Evolutionary conservation across 2,329 filamentous ascomycete genomes (phyloP), one percentile per base, ranked within the genome.

Genomic region (Trematosphaeria pertusa): DNA sequence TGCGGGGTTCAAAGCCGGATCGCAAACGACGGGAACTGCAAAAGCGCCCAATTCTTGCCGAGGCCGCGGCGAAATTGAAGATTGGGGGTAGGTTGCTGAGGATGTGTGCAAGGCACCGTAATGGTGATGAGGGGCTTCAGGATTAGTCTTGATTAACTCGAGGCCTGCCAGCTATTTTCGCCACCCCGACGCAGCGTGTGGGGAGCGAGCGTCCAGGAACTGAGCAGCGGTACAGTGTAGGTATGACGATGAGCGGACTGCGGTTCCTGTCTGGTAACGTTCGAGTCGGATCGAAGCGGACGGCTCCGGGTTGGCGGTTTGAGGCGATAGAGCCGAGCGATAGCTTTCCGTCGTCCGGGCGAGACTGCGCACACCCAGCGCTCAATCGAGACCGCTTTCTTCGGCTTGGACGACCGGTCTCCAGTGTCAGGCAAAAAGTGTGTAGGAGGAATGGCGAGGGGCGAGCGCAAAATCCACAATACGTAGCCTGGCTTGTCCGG

Each of bases 1-100:
- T 59, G 62, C 45, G 59, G 59, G 56, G 61, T 54, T 47, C 8
- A 32, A 22, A 40, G 39, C n/a, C n/a, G n/a, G n/a, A n/a, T n/a
- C n/a, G n/a, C n/a, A n/a, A n/a, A n/a, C n/a, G n/a, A n/a, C n/a
- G n/a, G n/a, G n/a, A n/a, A n/a, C n/a, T n/a, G n/a, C n/a, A n/a
- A n/a, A n/a, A n/a, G n/a, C n/a, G n/a, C n/a, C n/a, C n/a, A n/a
- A n/a, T n/a, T n/a, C n/a, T n/a, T n/a, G n/a, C n/a, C n/a, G n/a
- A n/a, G n/a, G n/a, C n/a, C n/a, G n/a, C n/a, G n/a, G n/a, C n/a
- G n/a, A n/a, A n/a, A n/a, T n/a, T n/a, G n/a, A n/a, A n/a, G n/a
- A n/a, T n/a, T n/a, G n/a, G n/a, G n/a, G n/a, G n/a, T n/a, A n/a
- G n/a, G n/a, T n/a, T n/a, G n/a, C n/a, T n/a, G n/a, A n/a, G n/a